These are phyloP conservation scores for Discostella pseudostelligera DNA, from an alignment of 108 stramenopile genomes.

Conservation along the genomic window DNA sequence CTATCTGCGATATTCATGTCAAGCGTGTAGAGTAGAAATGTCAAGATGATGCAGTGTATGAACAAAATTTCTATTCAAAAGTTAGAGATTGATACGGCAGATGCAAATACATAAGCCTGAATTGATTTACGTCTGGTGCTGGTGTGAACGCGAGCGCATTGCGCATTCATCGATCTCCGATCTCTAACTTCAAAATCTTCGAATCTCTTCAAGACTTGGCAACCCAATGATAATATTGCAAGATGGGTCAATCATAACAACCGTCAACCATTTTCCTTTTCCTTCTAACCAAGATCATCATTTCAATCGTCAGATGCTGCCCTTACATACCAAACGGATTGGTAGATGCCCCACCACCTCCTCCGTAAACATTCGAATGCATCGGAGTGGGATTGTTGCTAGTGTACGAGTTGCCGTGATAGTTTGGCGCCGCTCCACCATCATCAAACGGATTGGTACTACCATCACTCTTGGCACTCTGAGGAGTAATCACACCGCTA, in stretches of 20 bases:
- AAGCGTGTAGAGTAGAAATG: too few species aligned
- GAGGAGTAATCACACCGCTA: constrained; percentile 1
- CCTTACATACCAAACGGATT: constrained; percentile 12
- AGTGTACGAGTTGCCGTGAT: neutral
- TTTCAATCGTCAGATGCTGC: too few species aligned
- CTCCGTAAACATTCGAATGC: neutral
- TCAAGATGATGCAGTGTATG: too few species aligned
- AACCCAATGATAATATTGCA: neutral
- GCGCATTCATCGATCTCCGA: neutral
- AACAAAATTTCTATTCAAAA: too few species aligned
- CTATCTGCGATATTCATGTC: too few species aligned
- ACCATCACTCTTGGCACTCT: neutral
- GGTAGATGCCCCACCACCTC: constrained; percentile 1
- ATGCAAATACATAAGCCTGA: too few species aligned
- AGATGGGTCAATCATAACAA: too few species aligned
- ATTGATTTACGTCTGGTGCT: too few species aligned
- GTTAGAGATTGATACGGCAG: too few species aligned
- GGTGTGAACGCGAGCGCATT: too few species aligned
- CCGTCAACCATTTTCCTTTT: too few species aligned
- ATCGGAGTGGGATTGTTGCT: neutral
- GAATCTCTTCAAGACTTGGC: neutral
- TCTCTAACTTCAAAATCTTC: neutral
- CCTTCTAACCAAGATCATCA: neutral
- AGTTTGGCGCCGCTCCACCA: constrained; percentile 4
- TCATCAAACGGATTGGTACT: constrained; percentile 36